phyloP scores from a whole-genome alignment of 805 yeast species.

The Wickerhamomyces kurtzmanii region DNA sequence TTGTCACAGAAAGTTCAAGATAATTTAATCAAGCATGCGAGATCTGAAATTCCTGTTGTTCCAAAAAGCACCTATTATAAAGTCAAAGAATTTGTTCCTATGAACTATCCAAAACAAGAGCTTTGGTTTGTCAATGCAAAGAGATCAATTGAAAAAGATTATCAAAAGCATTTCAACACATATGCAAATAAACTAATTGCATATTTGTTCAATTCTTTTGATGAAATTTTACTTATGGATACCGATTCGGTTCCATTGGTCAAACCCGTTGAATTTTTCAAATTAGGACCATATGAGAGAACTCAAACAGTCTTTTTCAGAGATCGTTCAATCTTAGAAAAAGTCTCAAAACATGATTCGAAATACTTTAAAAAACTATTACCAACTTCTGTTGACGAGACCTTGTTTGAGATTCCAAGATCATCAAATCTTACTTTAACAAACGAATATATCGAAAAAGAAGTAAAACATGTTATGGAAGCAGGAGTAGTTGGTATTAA shows the following conservation, averaged over 20 bases:
- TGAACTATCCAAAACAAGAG: conserved; percentile 19
- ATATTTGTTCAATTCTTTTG: conserved; percentile 32
- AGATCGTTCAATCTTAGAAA: conserved; percentile 19
- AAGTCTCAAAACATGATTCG: conserved; percentile 16
- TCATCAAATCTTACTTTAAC: conserved; percentile 7
- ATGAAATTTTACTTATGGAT: conserved; percentile 35
- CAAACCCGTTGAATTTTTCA: conserved; percentile 23
- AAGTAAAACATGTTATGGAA: conserved; percentile 19
- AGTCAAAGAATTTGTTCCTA: conserved; percentile 14
- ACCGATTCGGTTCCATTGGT: conserved; percentile 37
- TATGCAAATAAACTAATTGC: conserved; percentile 39
- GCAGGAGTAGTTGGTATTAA: conserved; percentile 22
- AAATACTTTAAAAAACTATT: conserved; percentile 23
- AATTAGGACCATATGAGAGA: conserved; percentile 21
- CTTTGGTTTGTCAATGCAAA: conserved; percentile 26
- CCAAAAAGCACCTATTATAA: conserved; percentile 16
- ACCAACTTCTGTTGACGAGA: conserved; percentile 21
- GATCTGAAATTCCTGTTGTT: conserved; percentile 20
- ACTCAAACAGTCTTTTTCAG: conserved; percentile 33
- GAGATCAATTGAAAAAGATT: conserved; percentile 15
- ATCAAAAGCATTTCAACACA: conserved; percentile 21
- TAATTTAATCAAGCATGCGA: conserved; percentile 25
- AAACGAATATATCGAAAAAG: conserved; percentile 11
- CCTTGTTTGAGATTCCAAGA: conserved; percentile 9
- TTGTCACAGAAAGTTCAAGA: conserved; percentile 21